Evolutionary conservation across 2,329 filamentous ascomycete genomes (phyloP), one percentile per base, ranked within the genome.

Genomic region (Fusarium begoniae): DNA sequence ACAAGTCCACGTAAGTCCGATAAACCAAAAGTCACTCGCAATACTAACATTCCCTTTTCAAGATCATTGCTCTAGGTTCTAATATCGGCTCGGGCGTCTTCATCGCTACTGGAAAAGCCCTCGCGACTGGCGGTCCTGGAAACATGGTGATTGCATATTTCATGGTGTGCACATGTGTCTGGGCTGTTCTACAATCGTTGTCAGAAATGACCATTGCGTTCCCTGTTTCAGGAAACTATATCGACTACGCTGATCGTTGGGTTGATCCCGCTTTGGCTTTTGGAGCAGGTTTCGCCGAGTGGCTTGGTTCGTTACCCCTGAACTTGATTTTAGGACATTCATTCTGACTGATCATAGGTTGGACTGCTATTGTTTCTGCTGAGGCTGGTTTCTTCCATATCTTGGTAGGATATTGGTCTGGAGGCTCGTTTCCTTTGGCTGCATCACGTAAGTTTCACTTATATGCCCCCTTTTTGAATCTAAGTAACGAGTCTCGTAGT

Each of bases 241-340:
- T 75, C 24, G 74, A 76, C 44, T 76, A 74, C 26, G 70, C 70
- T 17, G 65, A 66, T 35, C 63, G 70, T 13, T 75, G 73, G 67
- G 73, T 76, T 15, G 74, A 75, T 9, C 74, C 70, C 14, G 67
- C 73, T 10, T 10, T 75, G n/a, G 73, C 73, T 1, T 76, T 76
- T 53, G 67, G 72, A 10, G 74, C 74, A 20, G 74, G 74, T 17
- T 76, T 76, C 35, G 74, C 74, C 11, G 70, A 75, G 40, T 75
- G 73, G 73, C 66, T 75, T 40, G 72, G 73, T 75, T 41, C 20
- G 30, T 17, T 10, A 1, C 10, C 10, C 22, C n/a, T 17, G 0
- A 17, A 18, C 26, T 28, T 40, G 38, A 63, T 20, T 24, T 20
- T 18, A 13, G 10, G 51, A n/a, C 10, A 7, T 5, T 3, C 3